These are phyloP conservation scores for Rhodotorula kratochvilovae DNA, from an alignment of 768 basidiomycete species.

Conservation along the genomic window DNA sequence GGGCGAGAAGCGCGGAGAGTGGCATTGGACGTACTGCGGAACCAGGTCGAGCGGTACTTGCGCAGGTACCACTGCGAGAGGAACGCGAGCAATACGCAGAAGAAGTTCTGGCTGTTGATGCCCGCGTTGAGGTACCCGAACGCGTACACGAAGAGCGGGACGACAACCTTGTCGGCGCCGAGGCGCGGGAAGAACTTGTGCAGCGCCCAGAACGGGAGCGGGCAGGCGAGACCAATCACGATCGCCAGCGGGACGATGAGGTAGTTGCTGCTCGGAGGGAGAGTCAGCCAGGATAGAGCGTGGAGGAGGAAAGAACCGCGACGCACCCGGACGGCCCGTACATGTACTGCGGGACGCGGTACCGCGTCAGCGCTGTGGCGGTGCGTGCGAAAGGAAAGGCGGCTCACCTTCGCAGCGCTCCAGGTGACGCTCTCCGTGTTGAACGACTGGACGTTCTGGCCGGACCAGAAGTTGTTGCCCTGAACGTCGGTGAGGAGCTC, in stretches of 20 bases:
- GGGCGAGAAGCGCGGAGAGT: too few relatives aligned
- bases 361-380: not conserved
- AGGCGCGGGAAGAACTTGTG: conserved; percentile 54
- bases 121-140: conserved; percentile 56
- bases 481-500: conserved; percentile 57
- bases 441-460: conserved; percentile 54
- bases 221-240: conserved; percentile 54
- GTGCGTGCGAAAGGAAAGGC: too few relatives aligned
- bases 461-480: conserved; percentile 62
- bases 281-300: not conserved
- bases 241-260: conserved; percentile 55
- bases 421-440: conserved; percentile 58
- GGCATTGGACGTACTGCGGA: conserved; percentile 49
- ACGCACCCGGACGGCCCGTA: conserved; percentile 35
- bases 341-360: not conserved
- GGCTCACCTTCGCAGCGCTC: too few relatives aligned
- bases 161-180: conserved; percentile 51
- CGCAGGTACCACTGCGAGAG: conserved; percentile 58
- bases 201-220: conserved; percentile 57
- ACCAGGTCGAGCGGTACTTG: conserved; percentile 62
- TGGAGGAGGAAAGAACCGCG: not conserved
- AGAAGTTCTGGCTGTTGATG: conserved; percentile 57
- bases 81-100: conserved; percentile 58
- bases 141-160: conserved; percentile 46
- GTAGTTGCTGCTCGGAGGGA: conserved; percentile 49